These are phyloP conservation scores for Colletotrichum lini DNA, from an alignment of 2,329 filamentous ascomycete genomes.

Conservation along the genomic window DNA sequence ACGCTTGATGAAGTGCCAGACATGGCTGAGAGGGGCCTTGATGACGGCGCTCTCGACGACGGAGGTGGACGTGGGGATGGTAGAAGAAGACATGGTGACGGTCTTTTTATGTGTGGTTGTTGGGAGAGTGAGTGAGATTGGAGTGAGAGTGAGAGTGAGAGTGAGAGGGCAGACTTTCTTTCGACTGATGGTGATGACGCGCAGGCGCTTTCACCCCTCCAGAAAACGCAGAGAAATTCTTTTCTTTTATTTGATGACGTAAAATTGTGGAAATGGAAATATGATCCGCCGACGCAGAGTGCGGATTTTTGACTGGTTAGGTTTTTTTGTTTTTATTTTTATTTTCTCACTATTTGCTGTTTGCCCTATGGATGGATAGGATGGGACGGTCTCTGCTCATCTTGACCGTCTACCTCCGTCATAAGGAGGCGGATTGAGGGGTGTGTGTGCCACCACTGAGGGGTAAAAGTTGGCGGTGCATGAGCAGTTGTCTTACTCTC, in stretches of 20 bases:
- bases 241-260: constrained; percentile 24
- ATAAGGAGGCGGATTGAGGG: constrained; percentile 4
- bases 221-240: constrained; percentile 1
- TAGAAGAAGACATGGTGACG: constrained; percentile 52
- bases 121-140: too few species aligned
- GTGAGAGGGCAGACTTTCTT: background rate
- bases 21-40: constrained; percentile 73
- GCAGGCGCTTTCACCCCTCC: background rate
- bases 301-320: constrained; percentile 8
- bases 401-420: background rate
- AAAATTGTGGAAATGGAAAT: constrained; percentile 30
- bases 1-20: constrained; percentile 82
- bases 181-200: constrained; percentile 52
- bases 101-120: constrained; percentile 31
- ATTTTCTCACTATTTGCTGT: background rate
- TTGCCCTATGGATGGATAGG: background rate
- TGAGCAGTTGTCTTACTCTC: background rate
- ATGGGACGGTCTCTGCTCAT: background rate
- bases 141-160: background rate
- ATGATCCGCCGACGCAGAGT: constrained; percentile 21
- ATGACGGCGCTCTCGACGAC: constrained; percentile 79
- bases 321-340: background rate
- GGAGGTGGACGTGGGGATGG: constrained; percentile 76
- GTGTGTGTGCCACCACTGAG: background rate
- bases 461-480: constrained; percentile 3